These are phyloP conservation scores for Amanita pseudoporphyria DNA, from an alignment of 768 basidiomycete species.

Conservation along the genomic window DNA sequence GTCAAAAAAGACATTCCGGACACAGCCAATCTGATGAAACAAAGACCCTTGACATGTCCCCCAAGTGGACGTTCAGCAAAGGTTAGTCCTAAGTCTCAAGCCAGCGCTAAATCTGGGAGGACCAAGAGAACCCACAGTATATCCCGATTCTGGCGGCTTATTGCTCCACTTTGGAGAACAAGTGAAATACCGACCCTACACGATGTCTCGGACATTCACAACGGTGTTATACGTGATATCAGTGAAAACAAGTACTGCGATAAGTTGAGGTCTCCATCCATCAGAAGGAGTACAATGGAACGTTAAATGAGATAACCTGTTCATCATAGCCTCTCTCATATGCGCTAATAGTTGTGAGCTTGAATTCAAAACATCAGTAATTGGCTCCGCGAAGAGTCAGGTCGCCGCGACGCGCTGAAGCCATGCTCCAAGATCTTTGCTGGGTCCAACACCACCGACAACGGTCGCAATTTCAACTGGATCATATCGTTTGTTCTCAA, in stretches of 20 bases:
- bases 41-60: too few species aligned
- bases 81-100: too few species aligned
- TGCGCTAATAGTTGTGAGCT: neutral
- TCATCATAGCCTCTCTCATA: neutral
- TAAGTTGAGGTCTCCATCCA: neutral
- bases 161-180: neutral
- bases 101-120: too few species aligned
- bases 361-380: neutral
- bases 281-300: neutral
- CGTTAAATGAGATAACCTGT: neutral
- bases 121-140: neutral
- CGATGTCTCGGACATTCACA: too few species aligned
- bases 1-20: too few species aligned
- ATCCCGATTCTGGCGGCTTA: neutral
- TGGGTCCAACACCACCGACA: neutral
- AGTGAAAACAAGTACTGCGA: too few species aligned
- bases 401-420: neutral
- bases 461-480: neutral
- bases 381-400: neutral
- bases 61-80: too few species aligned
- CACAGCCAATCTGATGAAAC: too few species aligned
- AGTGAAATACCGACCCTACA: too few species aligned
- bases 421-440: neutral
- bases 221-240: too few species aligned
- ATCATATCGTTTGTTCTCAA: constrained; percentile 3